These are phyloP conservation scores for Arabis hirsuta DNA, from an alignment of 345 rosid genomes.

Conservation along the genomic window DNA sequence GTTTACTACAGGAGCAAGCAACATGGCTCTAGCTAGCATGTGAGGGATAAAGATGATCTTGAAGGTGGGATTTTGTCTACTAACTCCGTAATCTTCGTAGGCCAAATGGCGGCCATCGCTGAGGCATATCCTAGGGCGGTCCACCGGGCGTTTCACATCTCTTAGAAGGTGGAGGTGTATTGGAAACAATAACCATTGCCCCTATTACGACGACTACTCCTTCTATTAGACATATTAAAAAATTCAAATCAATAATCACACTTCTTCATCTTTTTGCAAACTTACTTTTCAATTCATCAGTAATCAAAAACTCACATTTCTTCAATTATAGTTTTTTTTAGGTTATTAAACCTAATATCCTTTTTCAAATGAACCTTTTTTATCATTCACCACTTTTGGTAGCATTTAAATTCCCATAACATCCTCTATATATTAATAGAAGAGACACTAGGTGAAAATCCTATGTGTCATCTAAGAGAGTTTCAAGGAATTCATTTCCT, in stretches of 20 bases:
- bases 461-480: no score
- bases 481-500: no score
- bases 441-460: no score
- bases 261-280: background rate
- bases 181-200: conserved; percentile 48
- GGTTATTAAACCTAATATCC: no score
- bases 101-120: conserved; percentile 66
- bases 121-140: conserved; percentile 59
- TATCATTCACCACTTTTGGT: no score
- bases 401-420: no score
- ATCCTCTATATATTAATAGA: no score
- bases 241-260: background rate
- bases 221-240: conserved; percentile 12
- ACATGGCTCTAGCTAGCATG: conserved; percentile 62
- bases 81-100: conserved; percentile 60
- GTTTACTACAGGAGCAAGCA: conserved; percentile 58
- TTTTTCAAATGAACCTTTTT: no score
- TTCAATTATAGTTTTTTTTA: conserved; percentile 13
- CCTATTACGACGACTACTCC: conserved; percentile 17
- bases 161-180: conserved; percentile 59
- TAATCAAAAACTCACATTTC: conserved; percentile 34
- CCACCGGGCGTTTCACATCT: conserved; percentile 55
- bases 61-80: conserved; percentile 55
- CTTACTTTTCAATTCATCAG: background rate
- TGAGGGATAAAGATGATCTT: conserved; percentile 54